These are phyloP conservation scores for Rhizopogon vulgaris DNA, from an alignment of 768 basidiomycete genomes.

Conservation along the genomic window DNA sequence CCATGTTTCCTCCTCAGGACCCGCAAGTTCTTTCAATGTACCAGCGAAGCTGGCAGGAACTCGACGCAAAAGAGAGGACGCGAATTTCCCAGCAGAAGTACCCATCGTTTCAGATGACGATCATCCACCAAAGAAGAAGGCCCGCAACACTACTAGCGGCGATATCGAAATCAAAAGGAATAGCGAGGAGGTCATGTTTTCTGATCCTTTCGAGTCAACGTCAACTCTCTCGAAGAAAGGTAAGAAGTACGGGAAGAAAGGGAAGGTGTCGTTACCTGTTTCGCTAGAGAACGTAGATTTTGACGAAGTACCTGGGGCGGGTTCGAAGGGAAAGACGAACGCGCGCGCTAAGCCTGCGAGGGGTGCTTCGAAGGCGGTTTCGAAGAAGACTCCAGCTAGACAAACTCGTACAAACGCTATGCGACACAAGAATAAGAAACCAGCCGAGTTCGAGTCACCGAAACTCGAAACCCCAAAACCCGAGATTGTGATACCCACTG, in stretches of 20 bases:
- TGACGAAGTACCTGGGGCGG: conserved; percentile 25
- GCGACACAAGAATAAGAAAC: conserved; percentile 18
- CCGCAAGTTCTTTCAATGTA: background rate
- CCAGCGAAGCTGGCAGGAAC: conserved; percentile 14
- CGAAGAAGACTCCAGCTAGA: background rate
- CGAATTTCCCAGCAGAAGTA: background rate
- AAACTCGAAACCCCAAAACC: background rate
- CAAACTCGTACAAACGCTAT: conserved; percentile 16
- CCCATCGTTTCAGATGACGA: background rate
- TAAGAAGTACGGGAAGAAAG: conserved; percentile 30
- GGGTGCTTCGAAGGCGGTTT: conserved; percentile 10
- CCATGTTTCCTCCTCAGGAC: background rate
- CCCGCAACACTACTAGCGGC: background rate
- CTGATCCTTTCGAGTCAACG: background rate
- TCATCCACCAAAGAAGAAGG: conserved; percentile 16
- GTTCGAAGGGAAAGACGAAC: background rate
- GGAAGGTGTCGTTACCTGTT: conserved; percentile 25
- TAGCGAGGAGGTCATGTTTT: background rate
- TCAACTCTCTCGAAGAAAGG: conserved; percentile 6
- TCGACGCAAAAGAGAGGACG: conserved; percentile 22
- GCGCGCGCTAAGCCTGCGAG: conserved; percentile 13
- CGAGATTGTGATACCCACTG: background rate
- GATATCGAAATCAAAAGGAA: background rate
- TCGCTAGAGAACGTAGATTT: conserved; percentile 18
- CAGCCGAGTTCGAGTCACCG: background rate